A percentile compares a stretch with the other conserved stretches of the same genome.
Conservation (phyloP, 257 asterid genomes). For the Przewalskia tangutica region DNA sequence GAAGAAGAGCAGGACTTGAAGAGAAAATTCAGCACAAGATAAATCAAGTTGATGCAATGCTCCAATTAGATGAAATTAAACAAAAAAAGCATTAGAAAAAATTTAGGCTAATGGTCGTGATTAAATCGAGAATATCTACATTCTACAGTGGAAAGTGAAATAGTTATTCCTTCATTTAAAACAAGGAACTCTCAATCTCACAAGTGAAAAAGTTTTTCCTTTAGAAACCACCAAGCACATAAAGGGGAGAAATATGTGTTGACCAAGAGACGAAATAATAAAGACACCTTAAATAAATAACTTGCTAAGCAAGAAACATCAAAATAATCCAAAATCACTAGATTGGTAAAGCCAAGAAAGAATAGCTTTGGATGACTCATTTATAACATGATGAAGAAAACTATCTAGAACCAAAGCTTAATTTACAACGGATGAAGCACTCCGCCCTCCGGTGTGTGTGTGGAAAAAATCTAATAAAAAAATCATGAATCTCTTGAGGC, state of each 20-base stretch:
- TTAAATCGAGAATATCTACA: background rate
- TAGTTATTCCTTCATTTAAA: background rate
- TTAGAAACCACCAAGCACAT: background rate
- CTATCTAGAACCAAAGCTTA: background rate
- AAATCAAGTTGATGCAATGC: background rate
- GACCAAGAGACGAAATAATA: background rate
- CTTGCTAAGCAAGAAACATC: background rate
- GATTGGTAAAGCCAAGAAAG: background rate
- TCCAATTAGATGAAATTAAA: background rate
- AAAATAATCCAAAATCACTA: background rate
- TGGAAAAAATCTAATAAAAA: background rate
- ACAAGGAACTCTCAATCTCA: background rate
- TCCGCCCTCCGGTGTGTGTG: background rate
- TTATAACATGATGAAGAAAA: background rate
- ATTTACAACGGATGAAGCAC: background rate
- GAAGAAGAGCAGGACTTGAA: background rate
- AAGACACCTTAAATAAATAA: background rate
- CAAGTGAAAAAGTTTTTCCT: background rate
- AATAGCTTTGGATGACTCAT: background rate
- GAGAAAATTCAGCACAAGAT: background rate
- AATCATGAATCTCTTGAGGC: background rate
- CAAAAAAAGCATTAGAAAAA: background rate
- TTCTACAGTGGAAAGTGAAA: background rate
- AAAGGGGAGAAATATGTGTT: background rate
- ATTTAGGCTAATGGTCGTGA: background rate